Base-by-base conservation (phyloP, 768 basidiomycete species). In the Serendipita vermifera region DNA sequence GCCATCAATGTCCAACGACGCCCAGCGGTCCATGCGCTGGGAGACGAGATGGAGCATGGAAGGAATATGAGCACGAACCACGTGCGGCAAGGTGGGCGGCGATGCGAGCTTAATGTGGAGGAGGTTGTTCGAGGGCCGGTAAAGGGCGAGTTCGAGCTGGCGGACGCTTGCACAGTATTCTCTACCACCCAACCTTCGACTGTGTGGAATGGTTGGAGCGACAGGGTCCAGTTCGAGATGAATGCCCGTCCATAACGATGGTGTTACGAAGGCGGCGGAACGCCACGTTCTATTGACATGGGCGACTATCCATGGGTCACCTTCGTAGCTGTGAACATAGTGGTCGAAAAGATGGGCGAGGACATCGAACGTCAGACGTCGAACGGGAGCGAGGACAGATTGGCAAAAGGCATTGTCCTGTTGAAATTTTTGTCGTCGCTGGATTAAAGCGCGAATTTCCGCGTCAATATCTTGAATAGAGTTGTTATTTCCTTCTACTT, bases 21-120 rank as follows among this genome's bases (percentile, higher is more conserved):
- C 15, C 46, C 46, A 51, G 46, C 46, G 46, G n/a, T 29, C 20
- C 46, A 51, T 51, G 29, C 31, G 46, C 29, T 51, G 46, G 9
- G 29, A 51, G 9, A 51, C 27, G 20, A 51, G 20, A 26, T 51
- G 46, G 20, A 51, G 22, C 46, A 51, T 51, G 15, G 5, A n/a
- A 2, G 27, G n/a, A n/a, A 51, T 3, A 3, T 51, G 46, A 5
- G 46, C 46, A 11, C 46, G 46, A 17, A 51, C 46, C 9, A 51
- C 46, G 1, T 20, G 17, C 46, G 46, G 46, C 4, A 51, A 29
- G 20, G 22, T n/a, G 1, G 46, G 15, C 5, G 46, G 46, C 4
- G 46, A 51, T 9, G 46, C 46, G 31, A 51, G 24, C 46, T 51
- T 51, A 9, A 51, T 29, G 46, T 51, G 22, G 4, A 51, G 7